Base-by-base conservation (phyloP, 2,329 filamentous ascomycete genomes). In the Colletotrichum sojae region DNA sequence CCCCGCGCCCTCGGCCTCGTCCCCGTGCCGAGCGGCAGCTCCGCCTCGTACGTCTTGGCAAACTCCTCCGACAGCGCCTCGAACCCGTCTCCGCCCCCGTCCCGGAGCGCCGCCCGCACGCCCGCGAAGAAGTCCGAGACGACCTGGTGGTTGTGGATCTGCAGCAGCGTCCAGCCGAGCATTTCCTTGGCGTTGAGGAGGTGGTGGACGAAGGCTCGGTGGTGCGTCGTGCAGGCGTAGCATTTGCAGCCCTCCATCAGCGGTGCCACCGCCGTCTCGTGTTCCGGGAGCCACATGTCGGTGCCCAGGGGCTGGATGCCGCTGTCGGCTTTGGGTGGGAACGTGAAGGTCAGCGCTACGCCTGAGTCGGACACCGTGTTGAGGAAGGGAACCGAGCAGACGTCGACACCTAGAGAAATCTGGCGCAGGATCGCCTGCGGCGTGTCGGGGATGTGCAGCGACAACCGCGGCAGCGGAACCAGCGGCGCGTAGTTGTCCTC, bases 141-240 rank as follows among this genome's bases (percentile, higher is more conserved):
- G 8, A 92, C 82, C 70, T 90, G 86, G 78, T 97, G 91, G 78
- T 99, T 99, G 82, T 99, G 96, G 4, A 97, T 87, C 78, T 98
- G 95, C 8, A 99, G 85, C 8, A 99, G 85, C 0, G 92, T 93
- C 96, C 96, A 99, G 25, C 92, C 95, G 5, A 98, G 89, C 96
- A 99, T 98, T 80, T 99, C 96, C 76, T 95, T 97, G 0, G 96
- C 94, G 54, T 89, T 86, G 6, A 99, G 88, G 1, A 98, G 86
- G 79, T 99, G 96, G 72, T 94, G 92, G 43, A 99, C 77, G 79
- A 93, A 99, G 0, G 96, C 95, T 57, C 91, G 86, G 80, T 97
- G 94, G 79, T 98, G 95, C 18, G 88, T 88, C 2, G 85, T 89
- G 84, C 96, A 99, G 22, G 94, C 85, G 78, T 97, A 95, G 84